Percentiles rank a stretch among this genome's conserved stretches.
Conservation (phyloP, 2,329 filamentous ascomycete species). For the Aspergillus novoparasiticus region DNA sequence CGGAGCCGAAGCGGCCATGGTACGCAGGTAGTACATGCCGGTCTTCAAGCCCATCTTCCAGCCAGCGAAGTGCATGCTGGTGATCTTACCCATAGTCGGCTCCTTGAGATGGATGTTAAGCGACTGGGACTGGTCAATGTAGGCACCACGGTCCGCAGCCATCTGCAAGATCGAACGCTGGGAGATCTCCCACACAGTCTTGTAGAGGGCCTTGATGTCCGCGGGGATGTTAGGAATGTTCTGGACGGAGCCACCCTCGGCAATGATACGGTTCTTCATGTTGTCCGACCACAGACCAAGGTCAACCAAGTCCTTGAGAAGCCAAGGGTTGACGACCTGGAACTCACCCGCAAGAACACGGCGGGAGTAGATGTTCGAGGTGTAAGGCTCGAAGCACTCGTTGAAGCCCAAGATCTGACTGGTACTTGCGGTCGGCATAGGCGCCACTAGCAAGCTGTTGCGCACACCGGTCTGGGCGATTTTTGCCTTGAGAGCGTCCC, state of each 20-base stretch:
- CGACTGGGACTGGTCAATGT: slow-evolving; percentile 98
- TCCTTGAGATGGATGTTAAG: slow-evolving; percentile 99
- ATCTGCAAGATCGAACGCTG: slow-evolving; percentile 96
- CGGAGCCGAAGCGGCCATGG: slow-evolving; percentile 91
- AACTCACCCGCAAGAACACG: slow-evolving; percentile 98
- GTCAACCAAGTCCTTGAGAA: slow-evolving; percentile 96
- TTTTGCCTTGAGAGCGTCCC: slow-evolving; percentile 82
- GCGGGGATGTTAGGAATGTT: slow-evolving; percentile 95
- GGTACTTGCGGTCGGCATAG: slow-evolving; percentile 97
- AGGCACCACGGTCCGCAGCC: slow-evolving; percentile 96
- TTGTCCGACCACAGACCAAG: slow-evolving; percentile 98
- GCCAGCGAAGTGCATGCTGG: slow-evolving; percentile 97
- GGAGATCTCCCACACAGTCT: slow-evolving; percentile 99
- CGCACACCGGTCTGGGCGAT: slow-evolving; percentile 92
- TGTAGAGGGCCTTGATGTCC: slow-evolving; percentile 96
- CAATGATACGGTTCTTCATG: slow-evolving; percentile 99
- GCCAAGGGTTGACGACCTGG: slow-evolving; percentile 98
- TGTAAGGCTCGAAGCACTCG: slow-evolving; percentile 99
- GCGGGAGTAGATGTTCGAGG: slow-evolving; percentile 98
- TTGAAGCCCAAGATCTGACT: slow-evolving; percentile 99
- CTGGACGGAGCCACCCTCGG: slow-evolving; percentile 92
- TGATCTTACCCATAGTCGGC: slow-evolving; percentile 99
- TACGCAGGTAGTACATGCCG: slow-evolving; percentile 99
- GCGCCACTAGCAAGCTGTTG: slow-evolving; percentile 92
- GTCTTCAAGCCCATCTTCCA: slow-evolving; percentile 99